phyloP scores from a whole-genome alignment of 2,329 filamentous ascomycete species.

The Aspergillaceae sp. region DNA sequence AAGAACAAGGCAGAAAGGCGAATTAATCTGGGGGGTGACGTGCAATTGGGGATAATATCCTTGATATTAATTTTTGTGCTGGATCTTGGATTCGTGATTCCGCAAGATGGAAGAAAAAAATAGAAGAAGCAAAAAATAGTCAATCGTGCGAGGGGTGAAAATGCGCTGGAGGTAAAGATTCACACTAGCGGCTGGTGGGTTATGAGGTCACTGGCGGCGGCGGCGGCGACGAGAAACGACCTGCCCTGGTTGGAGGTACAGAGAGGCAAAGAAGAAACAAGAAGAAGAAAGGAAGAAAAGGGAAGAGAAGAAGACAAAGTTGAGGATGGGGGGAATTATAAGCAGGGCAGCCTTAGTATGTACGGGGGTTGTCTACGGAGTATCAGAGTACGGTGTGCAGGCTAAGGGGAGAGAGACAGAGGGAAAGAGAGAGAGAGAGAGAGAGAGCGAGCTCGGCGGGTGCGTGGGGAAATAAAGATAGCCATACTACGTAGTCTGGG shows the following conservation, averaged over 20 bases:
- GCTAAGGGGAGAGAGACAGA: background rate
- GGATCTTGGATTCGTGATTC: too few relatives aligned
- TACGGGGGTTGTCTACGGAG: background rate
- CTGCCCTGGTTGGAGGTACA: slow-evolving; percentile 1
- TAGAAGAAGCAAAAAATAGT: too few relatives aligned
- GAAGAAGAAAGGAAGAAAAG: slow-evolving; percentile 9
- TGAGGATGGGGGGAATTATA: background rate
- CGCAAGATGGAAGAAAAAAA: too few relatives aligned
- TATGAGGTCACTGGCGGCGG: background rate
- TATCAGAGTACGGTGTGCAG: background rate
- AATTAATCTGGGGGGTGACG: background rate
- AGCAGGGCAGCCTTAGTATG: too few relatives aligned
- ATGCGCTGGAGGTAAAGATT: too few relatives aligned
- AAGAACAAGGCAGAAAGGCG: background rate
- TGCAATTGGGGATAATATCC: background rate
- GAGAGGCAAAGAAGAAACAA: slow-evolving; percentile 9
- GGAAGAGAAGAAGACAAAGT: slow-evolving; percentile 1
- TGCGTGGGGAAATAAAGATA: slow-evolving; percentile 14
- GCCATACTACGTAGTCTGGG: too few relatives aligned
- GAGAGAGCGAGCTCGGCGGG: slow-evolving; percentile 6
- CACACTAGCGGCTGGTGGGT: too few relatives aligned
- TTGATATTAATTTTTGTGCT: too few relatives aligned
- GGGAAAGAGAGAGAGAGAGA: too few relatives aligned
- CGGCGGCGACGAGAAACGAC: background rate
- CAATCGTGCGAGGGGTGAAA: too few relatives aligned